Percentiles rank a stretch among this genome's conserved stretches.
Conservation (phyloP, 305 asterid species). For the Fraxinus sp. region DNA sequence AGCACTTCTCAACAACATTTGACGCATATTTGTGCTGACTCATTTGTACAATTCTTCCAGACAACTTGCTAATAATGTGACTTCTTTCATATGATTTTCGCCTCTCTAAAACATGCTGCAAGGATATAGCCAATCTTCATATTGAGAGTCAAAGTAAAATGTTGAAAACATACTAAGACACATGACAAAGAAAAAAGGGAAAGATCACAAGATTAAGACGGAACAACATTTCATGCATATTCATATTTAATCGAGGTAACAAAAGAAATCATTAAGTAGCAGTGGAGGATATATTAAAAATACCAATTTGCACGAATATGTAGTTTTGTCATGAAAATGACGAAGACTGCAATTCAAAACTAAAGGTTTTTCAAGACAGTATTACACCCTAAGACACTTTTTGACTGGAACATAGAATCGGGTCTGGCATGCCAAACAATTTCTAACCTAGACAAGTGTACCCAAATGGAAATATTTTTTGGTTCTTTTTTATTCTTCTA, state of each 20-base stretch:
- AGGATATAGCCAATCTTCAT: constrained; percentile 17
- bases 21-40: constrained; percentile 88
- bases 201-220: not conserved
- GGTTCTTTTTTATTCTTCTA: not conserved
- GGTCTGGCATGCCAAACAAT: not conserved
- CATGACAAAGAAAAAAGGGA: not conserved
- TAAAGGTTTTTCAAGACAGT: not conserved
- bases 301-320: not conserved
- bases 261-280: not conserved
- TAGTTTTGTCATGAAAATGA: not conserved
- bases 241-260: not conserved
- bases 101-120: constrained; percentile 79
- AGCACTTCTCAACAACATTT: constrained; percentile 77
- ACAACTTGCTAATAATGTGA: constrained; percentile 53
- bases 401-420: not conserved
- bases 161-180: constrained; percentile 7
- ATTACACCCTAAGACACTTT: not conserved
- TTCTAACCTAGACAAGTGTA: not conserved
- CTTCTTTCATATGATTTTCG: constrained; percentile 63
- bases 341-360: not conserved
- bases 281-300: not conserved
- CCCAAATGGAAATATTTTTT: not conserved
- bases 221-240: not conserved
- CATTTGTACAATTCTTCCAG: constrained; percentile 60
- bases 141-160: not conserved